Percentiles rank a stretch among this genome's conserved stretches.
phyloP scores from a whole-genome alignment of 768 basidiomycete genomes.

The Hirschioporus abietinus region DNA sequence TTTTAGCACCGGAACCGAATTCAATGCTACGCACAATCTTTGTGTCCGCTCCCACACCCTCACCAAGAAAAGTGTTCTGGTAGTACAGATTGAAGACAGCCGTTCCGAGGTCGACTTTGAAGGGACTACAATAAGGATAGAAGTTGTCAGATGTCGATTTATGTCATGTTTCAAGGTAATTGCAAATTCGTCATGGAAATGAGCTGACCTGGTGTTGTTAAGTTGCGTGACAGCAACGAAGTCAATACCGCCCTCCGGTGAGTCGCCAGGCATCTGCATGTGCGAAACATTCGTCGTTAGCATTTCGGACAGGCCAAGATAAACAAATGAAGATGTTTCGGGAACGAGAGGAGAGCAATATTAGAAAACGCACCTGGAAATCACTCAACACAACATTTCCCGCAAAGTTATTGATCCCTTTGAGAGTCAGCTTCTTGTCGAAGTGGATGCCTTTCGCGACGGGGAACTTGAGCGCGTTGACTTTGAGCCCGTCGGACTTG shows the following conservation, averaged over 20 bases:
- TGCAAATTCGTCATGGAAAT: constrained; percentile 1
- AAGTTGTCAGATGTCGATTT: constrained; percentile 3
- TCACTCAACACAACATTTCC: constrained; percentile 49
- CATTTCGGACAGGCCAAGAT: constrained; percentile 33
- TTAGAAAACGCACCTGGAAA: constrained; percentile 30
- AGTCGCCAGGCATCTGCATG: constrained; percentile 61
- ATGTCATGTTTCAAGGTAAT: constrained; percentile 5
- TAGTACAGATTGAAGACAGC: constrained; percentile 59
- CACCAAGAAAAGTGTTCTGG: constrained; percentile 49
- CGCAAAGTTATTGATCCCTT: constrained; percentile 59
- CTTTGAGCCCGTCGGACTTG: constrained; percentile 47
- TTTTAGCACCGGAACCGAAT: constrained; percentile 2
- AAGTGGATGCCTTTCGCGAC: constrained; percentile 61
- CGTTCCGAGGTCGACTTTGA: constrained; percentile 63
- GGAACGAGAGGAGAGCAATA: neutral
- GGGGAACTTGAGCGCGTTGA: constrained; percentile 65
- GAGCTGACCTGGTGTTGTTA: constrained; percentile 48
- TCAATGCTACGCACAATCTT: constrained; percentile 39
- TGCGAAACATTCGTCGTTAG: constrained; percentile 50
- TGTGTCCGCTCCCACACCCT: constrained; percentile 47
- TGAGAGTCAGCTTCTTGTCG: constrained; percentile 52
- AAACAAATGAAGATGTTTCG: neutral
- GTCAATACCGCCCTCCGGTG: constrained; percentile 61
- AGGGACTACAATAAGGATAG: constrained; percentile 40
- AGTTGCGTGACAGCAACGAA: constrained; percentile 53